These are phyloP conservation scores for Obelidium mucronatum DNA, from an alignment of 192 early-diverging fungal genomes.

Conservation along the genomic window DNA sequence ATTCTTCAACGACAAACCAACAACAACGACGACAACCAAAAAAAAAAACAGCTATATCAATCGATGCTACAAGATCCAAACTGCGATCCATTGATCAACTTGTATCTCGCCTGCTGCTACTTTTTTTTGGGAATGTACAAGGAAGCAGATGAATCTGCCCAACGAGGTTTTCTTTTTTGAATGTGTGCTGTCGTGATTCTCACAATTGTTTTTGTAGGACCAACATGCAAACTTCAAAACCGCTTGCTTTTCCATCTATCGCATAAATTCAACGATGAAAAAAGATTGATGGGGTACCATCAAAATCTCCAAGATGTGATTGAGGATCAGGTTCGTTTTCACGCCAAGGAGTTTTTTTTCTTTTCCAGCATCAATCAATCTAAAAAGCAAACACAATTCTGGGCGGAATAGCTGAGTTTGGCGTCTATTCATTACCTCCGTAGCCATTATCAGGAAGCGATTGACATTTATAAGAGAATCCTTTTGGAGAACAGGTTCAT, in stretches of 20 bases:
- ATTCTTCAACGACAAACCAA: too few species aligned
- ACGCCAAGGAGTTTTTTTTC: background rate
- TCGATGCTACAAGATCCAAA: constrained; percentile 47
- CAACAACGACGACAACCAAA: too few species aligned
- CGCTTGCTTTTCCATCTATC: constrained; percentile 66
- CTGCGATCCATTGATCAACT: constrained; percentile 55
- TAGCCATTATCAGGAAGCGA: constrained; percentile 71
- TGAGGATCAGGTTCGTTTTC: constrained; percentile 58
- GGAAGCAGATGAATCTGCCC: constrained; percentile 65
- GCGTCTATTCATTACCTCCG: constrained; percentile 70
- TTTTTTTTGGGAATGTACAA: constrained; percentile 70
- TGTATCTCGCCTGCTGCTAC: constrained; percentile 66
- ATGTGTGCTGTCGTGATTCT: background rate
- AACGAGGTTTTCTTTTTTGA: constrained; percentile 48
- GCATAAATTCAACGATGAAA: constrained; percentile 73
- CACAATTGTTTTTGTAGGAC: constrained; percentile 47
- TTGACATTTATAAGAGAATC: constrained; percentile 72
- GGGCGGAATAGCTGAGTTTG: constrained; percentile 45
- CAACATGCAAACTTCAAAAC: constrained; percentile 70
- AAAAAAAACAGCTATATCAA: constrained; percentile 50
- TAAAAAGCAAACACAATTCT: background rate
- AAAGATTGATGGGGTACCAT: constrained; percentile 68
- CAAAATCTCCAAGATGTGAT: constrained; percentile 68
- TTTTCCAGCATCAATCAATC: background rate
- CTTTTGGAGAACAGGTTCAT: constrained; percentile 61